Base-by-base conservation (phyloP, 2,329 filamentous ascomycete species). In the Epichloe sibirici region DNA sequence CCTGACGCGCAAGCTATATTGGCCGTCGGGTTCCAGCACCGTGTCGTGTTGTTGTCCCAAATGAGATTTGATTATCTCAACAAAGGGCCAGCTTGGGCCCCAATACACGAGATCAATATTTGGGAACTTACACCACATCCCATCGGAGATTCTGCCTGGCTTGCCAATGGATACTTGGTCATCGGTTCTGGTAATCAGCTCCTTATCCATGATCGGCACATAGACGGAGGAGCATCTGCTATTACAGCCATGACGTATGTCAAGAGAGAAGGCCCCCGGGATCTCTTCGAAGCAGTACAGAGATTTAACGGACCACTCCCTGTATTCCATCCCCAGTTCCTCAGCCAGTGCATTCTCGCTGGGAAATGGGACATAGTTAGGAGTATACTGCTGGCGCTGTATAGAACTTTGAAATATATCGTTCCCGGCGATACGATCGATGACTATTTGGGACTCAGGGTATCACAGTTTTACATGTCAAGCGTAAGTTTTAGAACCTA, bases 121-220 rank as follows among this genome's bases (percentile, higher is more conserved):
- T 78, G 85, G 56, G 84, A 90, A 54, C 73, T 90, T 39, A 95
- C 90, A 12, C 88, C 90, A 31, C 88, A 95, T 65, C 87, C 89
- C 0, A 95, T 96, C 49, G 90, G 90, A 2, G 90, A 96, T 65
- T 94, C 90, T 1, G 88, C 88, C 15, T 98, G 93, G 93, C 73
- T 96, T 12, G 82, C 83, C 31, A 84, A 87, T 61, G 91, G 90
- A 0, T 83, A 90, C 61, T 76, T 98, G 12, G 84, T 95, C 5
- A 83, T 97, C 52, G 90, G 90, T 1, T 83, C 90, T 7, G 93
- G 93, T 0, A 95, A 95, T 63, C 90, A 96, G 63, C 74, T 98
- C 12, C 90, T 95, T 65, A 76, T 95, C 6, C 85, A 90, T 63
- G 86, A 88, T 59, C 82, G 90, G 55, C 74, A 80, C n/a, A 81